phyloP scores from a whole-genome alignment of 148 eudicot species.

The Pouteria glomerata region DNA sequence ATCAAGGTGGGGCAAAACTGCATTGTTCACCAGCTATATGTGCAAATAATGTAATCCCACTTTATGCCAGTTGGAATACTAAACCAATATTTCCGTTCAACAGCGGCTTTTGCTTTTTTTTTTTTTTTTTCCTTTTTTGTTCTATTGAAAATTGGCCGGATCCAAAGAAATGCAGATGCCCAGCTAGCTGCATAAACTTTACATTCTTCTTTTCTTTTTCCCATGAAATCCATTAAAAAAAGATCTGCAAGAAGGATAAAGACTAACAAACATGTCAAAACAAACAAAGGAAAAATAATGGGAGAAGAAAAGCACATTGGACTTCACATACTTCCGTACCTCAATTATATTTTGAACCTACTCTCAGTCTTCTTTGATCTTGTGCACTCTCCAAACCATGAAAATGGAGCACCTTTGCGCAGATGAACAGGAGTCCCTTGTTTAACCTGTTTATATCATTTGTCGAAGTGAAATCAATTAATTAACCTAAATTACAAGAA shows the following conservation, averaged over 20 bases:
- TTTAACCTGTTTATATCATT: conserved; percentile 57
- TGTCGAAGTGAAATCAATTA: too few relatives aligned
- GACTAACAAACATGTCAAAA: not conserved
- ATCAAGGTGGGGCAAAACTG: too few relatives aligned
- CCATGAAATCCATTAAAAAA: too few relatives aligned
- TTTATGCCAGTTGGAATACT: too few relatives aligned
- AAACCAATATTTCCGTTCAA: too few relatives aligned
- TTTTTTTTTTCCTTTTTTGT: not conserved
- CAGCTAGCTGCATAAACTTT: conserved; percentile 16
- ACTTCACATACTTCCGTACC: too few relatives aligned
- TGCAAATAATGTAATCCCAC: too few relatives aligned
- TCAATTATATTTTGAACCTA: conserved; percentile 24
- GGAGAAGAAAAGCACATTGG: too few relatives aligned
- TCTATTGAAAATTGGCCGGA: not conserved
- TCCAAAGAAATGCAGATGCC: not conserved
- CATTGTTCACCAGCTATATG: too few relatives aligned
- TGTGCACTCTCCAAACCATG: conserved; percentile 64
- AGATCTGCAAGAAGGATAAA: too few relatives aligned
- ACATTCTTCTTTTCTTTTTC: conserved; percentile 12
- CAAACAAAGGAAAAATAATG: not conserved
- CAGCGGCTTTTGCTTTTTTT: too few relatives aligned
- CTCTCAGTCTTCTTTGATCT: conserved; percentile 33
- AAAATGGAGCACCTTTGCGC: conserved; percentile 46
- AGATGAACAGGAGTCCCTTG: conserved; percentile 39
- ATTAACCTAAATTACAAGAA: not conserved